A percentile compares a stretch with the other conserved stretches of the same genome.
Evolutionary conservation across 768 basidiomycete genomes (phyloP).

Genomic region (Suillus fuscotomentosus): DNA sequence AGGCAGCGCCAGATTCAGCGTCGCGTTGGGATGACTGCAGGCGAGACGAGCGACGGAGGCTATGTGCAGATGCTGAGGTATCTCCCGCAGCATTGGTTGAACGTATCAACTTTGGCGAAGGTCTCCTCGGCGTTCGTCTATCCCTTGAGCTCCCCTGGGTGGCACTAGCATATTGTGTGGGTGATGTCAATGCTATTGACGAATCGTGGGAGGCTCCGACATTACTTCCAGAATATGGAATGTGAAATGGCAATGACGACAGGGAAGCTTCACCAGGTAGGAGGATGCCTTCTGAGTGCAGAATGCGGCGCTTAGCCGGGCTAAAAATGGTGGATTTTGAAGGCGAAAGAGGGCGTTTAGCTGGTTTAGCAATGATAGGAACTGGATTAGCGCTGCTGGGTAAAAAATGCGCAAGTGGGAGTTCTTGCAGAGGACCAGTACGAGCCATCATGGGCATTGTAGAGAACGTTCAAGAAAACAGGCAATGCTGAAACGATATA

Average conservation of each 20-base stretch:
- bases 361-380: conserved; percentile 31
- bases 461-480: conserved; percentile 8
- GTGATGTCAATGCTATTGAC: conserved; percentile 10
- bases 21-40: conserved; percentile 13
- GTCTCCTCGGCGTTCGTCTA: conserved; percentile 9
- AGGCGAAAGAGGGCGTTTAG: conserved; percentile 67
- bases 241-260: neutral
- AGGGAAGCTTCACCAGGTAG: conserved; percentile 20
- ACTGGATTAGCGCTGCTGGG: conserved; percentile 30
- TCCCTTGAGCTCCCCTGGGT: conserved; percentile 12
- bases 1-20: conserved; percentile 15
- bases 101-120: conserved; percentile 26
- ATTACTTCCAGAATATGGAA: conserved; percentile 24
- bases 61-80: conserved; percentile 1
- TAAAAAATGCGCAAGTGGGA: conserved; percentile 58
- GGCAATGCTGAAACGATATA: neutral
- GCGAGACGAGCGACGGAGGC: conserved; percentile 13
- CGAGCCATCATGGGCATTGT: conserved; percentile 23
- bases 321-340: conserved; percentile 47
- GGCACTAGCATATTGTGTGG: conserved; percentile 12
- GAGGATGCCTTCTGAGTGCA: conserved; percentile 51
- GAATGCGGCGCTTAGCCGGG: conserved; percentile 68
- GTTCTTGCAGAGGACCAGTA: conserved; percentile 56
- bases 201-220: conserved; percentile 38
- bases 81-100: conserved; percentile 9